phyloP scores from a whole-genome alignment of 2,329 filamentous ascomycete species.

The Sphaerulina vaccinii region DNA sequence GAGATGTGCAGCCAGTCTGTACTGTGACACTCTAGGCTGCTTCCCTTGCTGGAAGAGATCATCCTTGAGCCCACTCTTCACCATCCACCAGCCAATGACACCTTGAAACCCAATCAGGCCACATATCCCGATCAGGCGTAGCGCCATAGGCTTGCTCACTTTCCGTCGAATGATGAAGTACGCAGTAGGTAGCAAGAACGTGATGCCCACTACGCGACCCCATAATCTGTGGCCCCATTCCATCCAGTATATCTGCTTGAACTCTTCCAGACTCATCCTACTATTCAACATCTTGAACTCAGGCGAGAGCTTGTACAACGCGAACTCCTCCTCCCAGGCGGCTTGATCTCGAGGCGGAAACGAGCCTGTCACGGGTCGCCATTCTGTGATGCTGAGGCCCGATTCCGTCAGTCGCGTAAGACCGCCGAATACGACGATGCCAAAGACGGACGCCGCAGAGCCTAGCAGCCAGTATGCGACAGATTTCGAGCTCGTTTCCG shows the following conservation, averaged over 20 bases:
- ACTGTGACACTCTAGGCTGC: constrained; percentile 91
- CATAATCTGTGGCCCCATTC: constrained; percentile 96
- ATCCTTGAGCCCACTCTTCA: constrained; percentile 91
- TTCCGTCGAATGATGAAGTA: constrained; percentile 82
- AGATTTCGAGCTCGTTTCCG: constrained; percentile 59
- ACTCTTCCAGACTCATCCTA: constrained; percentile 87
- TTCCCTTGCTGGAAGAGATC: constrained; percentile 89
- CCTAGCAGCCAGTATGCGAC: constrained; percentile 92
- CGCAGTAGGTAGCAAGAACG: constrained; percentile 80
- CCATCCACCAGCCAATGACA: constrained; percentile 99
- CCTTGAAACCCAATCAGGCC: constrained; percentile 92
- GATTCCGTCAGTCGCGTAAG: constrained; percentile 93
- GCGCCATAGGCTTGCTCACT: constrained; percentile 75
- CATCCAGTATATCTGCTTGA: constrained; percentile 99
- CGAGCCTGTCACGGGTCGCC: constrained; percentile 92
- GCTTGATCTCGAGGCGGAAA: constrained; percentile 73
- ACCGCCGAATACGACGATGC: constrained; percentile 93
- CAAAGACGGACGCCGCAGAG: constrained; percentile 90
- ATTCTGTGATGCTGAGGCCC: constrained; percentile 97
- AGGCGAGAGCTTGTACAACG: constrained; percentile 86
- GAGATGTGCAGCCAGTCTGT: constrained; percentile 84
- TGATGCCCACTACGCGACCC: constrained; percentile 86
- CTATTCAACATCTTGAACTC: constrained; percentile 92
- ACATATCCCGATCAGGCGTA: constrained; percentile 77
- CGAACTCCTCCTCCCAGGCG: constrained; percentile 91